Conservation (phyloP, 2,329 filamentous ascomycete species). For the Bipolaris gigantea region DNA sequence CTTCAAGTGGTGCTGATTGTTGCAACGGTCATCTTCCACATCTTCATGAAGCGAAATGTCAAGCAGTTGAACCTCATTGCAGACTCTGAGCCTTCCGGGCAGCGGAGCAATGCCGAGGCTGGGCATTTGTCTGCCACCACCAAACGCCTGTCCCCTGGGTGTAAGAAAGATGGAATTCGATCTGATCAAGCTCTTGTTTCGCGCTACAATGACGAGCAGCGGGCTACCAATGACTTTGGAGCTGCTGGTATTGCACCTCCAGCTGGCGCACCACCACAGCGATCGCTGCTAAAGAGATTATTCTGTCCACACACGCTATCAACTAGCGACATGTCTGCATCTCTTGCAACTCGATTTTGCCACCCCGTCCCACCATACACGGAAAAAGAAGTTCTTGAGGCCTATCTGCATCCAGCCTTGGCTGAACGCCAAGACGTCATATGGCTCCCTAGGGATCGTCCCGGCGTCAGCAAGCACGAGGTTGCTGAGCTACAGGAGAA, state of each 20-base stretch:
- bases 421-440: slow-evolving; percentile 14
- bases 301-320: slow-evolving; percentile 13
- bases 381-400: slow-evolving; percentile 16
- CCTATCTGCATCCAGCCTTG: slow-evolving; percentile 19
- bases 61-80: slow-evolving; percentile 32
- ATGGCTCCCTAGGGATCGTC: slow-evolving; percentile 37
- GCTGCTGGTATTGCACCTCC: slow-evolving; percentile 5
- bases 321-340: slow-evolving; percentile 12
- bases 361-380: slow-evolving; percentile 13
- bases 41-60: slow-evolving; percentile 40
- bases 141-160: background rate
- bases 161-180: background rate
- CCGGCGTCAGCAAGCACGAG: slow-evolving; percentile 49
- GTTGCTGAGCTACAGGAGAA: slow-evolving; percentile 44
- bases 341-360: slow-evolving; percentile 11
- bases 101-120: slow-evolving; percentile 16
- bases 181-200: slow-evolving; percentile 5
- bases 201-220: slow-evolving; percentile 1
- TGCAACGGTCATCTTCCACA: slow-evolving; percentile 47
- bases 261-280: background rate
- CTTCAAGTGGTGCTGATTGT: slow-evolving; percentile 48
- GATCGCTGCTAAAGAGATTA: slow-evolving; percentile 5
- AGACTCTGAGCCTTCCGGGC: slow-evolving; percentile 29
- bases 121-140: slow-evolving; percentile 24
- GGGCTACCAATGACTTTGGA: background rate